Evolutionary conservation across 2,329 filamentous ascomycete species (phyloP).

Genomic region (Chlorencoelia australis): DNA sequence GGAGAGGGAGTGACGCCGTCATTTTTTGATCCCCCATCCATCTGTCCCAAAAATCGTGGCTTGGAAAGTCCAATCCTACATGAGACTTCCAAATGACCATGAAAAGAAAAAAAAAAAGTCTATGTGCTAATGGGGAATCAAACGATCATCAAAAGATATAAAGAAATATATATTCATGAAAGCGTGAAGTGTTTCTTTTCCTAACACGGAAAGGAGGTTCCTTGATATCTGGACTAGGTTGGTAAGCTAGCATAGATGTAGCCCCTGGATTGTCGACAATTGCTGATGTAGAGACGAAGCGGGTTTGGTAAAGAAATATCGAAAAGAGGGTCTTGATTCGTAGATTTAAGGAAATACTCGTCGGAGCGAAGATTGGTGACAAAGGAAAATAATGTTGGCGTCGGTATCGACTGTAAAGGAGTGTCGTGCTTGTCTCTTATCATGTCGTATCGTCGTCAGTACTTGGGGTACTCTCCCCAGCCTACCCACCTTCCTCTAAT

Average conservation of each 20-base stretch:
- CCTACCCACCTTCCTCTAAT: conserved; percentile 10
- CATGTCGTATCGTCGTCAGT: conserved; percentile 12
- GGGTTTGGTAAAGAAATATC: not conserved
- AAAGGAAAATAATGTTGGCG: conserved; percentile 26
- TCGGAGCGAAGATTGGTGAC: conserved; percentile 17
- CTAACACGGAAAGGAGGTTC: not conserved
- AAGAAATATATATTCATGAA: conserved; percentile 1
- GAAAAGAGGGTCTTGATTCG: too few species aligned
- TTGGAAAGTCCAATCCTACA: not conserved
- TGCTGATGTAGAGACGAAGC: conserved; percentile 1
- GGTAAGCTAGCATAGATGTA: not conserved
- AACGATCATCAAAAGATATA: conserved; percentile 7
- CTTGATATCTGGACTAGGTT: not conserved
- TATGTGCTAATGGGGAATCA: conserved; percentile 19
- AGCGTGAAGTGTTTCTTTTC: not conserved
- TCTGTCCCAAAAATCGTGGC: not conserved
- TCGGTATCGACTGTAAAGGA: conserved; percentile 22
- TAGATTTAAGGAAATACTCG: conserved; percentile 27
- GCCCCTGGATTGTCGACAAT: conserved; percentile 1
- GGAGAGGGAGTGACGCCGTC: conserved; percentile 10
- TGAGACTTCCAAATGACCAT: not conserved
- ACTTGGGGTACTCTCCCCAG: conserved; percentile 7
- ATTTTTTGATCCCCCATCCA: conserved; percentile 1
- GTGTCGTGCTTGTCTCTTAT: conserved; percentile 24
- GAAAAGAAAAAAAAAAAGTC: conserved; percentile 9